Base-by-base conservation (phyloP, 2,329 filamentous ascomycete genomes). In the Botrytis byssoidea region DNA sequence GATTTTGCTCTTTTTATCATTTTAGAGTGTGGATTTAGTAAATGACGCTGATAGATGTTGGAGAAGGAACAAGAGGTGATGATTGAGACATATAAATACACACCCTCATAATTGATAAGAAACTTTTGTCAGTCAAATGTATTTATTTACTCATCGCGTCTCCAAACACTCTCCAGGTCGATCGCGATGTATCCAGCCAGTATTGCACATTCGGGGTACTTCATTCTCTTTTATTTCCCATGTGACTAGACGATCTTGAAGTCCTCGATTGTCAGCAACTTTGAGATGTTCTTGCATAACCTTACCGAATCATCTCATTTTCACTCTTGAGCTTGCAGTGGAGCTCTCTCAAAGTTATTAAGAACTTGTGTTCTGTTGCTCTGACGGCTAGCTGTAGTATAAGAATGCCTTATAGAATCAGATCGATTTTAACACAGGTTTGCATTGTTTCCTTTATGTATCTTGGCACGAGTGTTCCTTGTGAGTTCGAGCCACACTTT, bases 381-480 rank as follows among this genome's bases (percentile, higher is more conserved):
- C 22, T 5, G 1, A 22, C 20, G 44, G 44, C 44, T 4, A 22
- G 7, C 44, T 22, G 10, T 48, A 48, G 20, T 9, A 22, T 22
- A 4, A 22, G 20, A 48, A 9, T 48, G 8, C 0, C 20, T 9
- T 22, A 20, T 9, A 0, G 8, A 0, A 22, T 10, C 8, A 0
- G 22, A 48, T 8, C 0, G 10, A 48, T 22, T 48, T 1, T 8
- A 0, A 10, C 20, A 48, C 1, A 48, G 44, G 20, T 48, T 22
- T 48, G 20, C 44, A 1, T 10, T 48, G 44, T 48, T 48, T 4
- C 44, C 20, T 9, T 46, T 0, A 46, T 46, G 22, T 46, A 22
- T 2, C 7, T 46, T 46, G 44, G 44, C 44, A 8, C 0, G 18
- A 46, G 44, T 46, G 44, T 46, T 46, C 20, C 3, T 22, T 48